Evolutionary conservation across 2,329 filamentous ascomycete species (phyloP).

Genomic region (Fusarium sp.): DNA sequence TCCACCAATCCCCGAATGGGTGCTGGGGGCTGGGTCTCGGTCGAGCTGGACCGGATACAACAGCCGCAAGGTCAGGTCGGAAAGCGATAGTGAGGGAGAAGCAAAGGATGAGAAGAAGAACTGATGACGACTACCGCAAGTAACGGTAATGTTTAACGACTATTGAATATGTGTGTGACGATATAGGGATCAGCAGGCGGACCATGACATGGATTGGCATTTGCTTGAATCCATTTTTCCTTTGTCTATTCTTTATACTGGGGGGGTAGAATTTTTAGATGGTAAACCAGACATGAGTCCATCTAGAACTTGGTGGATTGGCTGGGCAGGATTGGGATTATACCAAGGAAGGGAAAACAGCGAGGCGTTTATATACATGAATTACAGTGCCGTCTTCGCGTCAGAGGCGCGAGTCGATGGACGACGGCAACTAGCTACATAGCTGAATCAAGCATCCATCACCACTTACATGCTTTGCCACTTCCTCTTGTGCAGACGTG

Average conservation of each 20-base stretch:
- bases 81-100: conserved; percentile 22
- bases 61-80: conserved; percentile 48
- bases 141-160: conserved; percentile 31
- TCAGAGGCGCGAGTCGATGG: conserved; percentile 28
- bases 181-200: conserved; percentile 26
- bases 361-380: conserved; percentile 38
- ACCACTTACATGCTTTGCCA: too few species aligned
- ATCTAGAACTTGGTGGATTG: conserved; percentile 8
- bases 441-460: conserved; percentile 15
- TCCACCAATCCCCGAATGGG: conserved; percentile 72
- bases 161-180: conserved; percentile 8
- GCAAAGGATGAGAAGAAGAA: conserved; percentile 11
- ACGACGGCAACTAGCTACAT: conserved; percentile 11
- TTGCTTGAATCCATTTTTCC: conserved; percentile 23
- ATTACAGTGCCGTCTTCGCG: conserved; percentile 20
- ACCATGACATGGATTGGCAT: conserved; percentile 31
- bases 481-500: neutral
- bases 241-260: conserved; percentile 13
- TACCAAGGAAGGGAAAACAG: conserved; percentile 35
- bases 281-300: conserved; percentile 1
- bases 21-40: conserved; percentile 65
- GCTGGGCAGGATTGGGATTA: conserved; percentile 23
- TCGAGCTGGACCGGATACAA: conserved; percentile 63
- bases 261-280: conserved; percentile 8
- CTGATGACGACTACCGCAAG: conserved; percentile 6